A percentile compares a stretch with the other conserved stretches of the same genome.
Conservation (phyloP, 2,329 filamentous ascomycete genomes). For the Colletotrichum caudatum region DNA sequence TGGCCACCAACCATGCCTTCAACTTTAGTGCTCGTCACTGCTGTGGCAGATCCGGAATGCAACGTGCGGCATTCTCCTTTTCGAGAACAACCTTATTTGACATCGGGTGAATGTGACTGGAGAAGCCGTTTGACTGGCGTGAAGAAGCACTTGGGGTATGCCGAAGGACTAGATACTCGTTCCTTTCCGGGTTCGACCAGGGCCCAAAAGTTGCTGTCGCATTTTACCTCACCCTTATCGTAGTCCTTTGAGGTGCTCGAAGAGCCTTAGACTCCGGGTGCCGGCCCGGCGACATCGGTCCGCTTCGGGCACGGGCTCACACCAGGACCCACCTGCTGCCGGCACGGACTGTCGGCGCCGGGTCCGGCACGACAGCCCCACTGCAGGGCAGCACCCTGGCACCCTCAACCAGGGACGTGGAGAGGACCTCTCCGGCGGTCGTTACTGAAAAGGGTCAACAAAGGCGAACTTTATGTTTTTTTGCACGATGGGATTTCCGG, state of each 20-base stretch:
- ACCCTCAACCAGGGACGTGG: background rate
- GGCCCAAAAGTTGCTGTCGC: slow-evolving; percentile 25
- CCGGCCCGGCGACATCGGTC: slow-evolving; percentile 8
- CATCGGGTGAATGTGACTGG: background rate
- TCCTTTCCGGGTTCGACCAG: slow-evolving; percentile 20
- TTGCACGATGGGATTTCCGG: background rate
- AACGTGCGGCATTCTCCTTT: background rate
- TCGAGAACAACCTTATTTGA: slow-evolving; percentile 1
- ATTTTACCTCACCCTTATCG: slow-evolving; percentile 17
- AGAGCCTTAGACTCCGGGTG: slow-evolving; percentile 8
- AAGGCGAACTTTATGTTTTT: background rate
- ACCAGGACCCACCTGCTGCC: background rate
- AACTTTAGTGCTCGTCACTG: too few species aligned
- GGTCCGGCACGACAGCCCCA: slow-evolving; percentile 8
- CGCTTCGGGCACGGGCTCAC: background rate
- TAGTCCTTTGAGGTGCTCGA: slow-evolving; percentile 14
- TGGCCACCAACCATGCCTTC: background rate
- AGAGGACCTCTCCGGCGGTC: slow-evolving; percentile 4
- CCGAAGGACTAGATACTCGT: background rate
- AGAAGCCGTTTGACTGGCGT: background rate
- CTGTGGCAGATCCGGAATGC: background rate
- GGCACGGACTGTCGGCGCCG: background rate
- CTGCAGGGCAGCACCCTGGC: background rate
- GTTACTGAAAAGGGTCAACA: background rate
- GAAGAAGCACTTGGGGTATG: background rate